Conservation (phyloP, 2,329 filamentous ascomycete genomes). For the Fusarium subtropicale region DNA sequence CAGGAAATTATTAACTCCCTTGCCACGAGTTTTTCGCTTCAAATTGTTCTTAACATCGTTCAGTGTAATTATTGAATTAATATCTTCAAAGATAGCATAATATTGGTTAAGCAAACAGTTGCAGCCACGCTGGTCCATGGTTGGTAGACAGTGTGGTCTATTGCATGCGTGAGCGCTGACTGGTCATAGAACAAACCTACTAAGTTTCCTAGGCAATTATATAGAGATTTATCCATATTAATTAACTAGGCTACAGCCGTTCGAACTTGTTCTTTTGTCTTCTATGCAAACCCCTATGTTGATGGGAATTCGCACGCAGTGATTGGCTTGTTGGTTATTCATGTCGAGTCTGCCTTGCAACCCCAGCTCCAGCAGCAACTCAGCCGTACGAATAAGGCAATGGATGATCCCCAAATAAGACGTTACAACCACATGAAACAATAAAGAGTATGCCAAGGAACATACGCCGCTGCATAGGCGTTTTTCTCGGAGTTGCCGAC, state of each 20-base stretch:
- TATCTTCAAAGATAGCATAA: neutral
- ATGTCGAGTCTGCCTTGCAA: conserved; percentile 5
- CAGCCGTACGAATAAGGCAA: neutral
- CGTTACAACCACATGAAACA: neutral
- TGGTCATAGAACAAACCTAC: neutral
- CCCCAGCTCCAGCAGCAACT: neutral
- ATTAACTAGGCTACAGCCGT: neutral
- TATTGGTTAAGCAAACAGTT: conserved; percentile 4
- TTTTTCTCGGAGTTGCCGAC: neutral
- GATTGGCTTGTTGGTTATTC: neutral
- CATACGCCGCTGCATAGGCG: neutral
- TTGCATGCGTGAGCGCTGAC: neutral
- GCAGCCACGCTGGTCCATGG: neutral
- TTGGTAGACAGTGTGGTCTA: neutral
- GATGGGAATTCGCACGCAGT: fast-evolving
- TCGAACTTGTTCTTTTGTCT: neutral
- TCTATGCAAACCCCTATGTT: neutral
- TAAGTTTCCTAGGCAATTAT: neutral
- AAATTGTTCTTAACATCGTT: neutral
- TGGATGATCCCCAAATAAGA: fast-evolving
- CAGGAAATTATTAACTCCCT: neutral
- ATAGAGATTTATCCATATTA: neutral
- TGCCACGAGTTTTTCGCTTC: neutral
- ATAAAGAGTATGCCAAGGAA: neutral
- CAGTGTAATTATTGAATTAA: neutral